phyloP scores from a whole-genome alignment of 371 early-diverging fungal genomes.

The Actinomortierella ambigua region DNA sequence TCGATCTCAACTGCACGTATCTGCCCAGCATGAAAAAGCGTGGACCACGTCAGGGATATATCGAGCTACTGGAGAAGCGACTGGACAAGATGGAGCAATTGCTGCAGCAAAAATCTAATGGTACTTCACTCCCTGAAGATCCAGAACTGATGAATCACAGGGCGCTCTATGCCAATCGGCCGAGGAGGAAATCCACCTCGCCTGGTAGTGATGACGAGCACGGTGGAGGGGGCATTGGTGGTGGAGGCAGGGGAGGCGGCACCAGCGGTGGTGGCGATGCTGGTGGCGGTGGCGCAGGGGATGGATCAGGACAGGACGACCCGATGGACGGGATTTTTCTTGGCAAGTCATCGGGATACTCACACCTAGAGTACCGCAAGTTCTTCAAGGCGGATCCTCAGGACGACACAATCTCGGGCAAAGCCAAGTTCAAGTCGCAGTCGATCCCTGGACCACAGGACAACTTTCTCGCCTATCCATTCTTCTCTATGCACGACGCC shows the following conservation, averaged over 20 bases:
- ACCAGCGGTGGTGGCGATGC: too few species aligned
- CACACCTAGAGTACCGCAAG: background rate
- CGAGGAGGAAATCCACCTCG: background rate
- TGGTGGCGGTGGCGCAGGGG: too few species aligned
- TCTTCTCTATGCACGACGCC: conserved; percentile 34
- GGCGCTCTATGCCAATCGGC: background rate
- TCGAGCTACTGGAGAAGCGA: conserved; percentile 72
- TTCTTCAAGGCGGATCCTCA: too few species aligned
- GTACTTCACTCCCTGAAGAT: background rate
- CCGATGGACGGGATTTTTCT: background rate
- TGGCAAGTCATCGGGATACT: background rate
- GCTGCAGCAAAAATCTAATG: conserved; percentile 46
- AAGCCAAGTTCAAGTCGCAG: conserved; percentile 7
- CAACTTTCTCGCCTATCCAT: conserved; percentile 1
- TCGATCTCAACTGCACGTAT: conserved; percentile 71
- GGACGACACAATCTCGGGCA: too few species aligned
- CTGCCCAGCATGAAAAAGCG: conserved; percentile 76
- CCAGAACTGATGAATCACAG: background rate
- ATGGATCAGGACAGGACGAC: too few species aligned
- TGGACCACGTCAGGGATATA: conserved; percentile 83
- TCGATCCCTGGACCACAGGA: background rate
- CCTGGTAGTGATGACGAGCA: too few species aligned
- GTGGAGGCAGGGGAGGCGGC: too few species aligned
- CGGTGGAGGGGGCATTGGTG: too few species aligned
- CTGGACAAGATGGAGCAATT: conserved; percentile 69